Base-by-base conservation (phyloP, 2,329 filamentous ascomycete genomes). In the Aureobasidium subglaciale region DNA sequence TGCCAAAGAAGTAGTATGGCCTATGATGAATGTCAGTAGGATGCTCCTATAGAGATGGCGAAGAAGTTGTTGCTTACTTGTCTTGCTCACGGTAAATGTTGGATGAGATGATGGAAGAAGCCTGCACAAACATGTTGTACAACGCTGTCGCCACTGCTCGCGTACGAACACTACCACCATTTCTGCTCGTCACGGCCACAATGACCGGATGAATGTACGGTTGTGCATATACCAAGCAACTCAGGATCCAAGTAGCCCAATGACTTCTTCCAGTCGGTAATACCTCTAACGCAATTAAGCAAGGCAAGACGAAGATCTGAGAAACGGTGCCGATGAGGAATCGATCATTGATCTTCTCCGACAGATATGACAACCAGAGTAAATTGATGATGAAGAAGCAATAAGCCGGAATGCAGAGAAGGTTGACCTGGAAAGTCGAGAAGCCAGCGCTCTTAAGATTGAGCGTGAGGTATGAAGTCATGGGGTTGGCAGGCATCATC, bases 91-190 rank as follows among this genome's bases (percentile, higher is more conserved):
- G 34, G 15, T 56, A 56, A 5, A 58, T 53, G 27, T 58, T 54
- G 5, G 56, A 63, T 9, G 68, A 67, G 55, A 73, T 68, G 54
- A 75, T 66, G 25, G 67, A 70, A 5, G 67, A 69, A 7, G 68
- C 62, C 48, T 75, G 73, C 11, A 74, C 71, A 29, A 65, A 65
- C 59, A 75, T 72, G 63, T 85, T 86, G 67, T 86, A 86, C n/a
- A 82, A 69, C 0, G 81, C 83, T 0, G 81, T 78, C 0, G 81
- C 80, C 1, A 87, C 81, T 1, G 83, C 81, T 6, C 83, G 73
- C 5, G 79, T 81, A 10, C 83, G 74, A 9, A 87, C 81, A 1
- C 78, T 75, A 59, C 83, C 82, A 2, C 81, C 78, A 63, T 86
- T 87, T 50, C 81, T 76, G 2, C 80, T 82, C 1, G 78, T 83